These are phyloP conservation scores for Sanghuangporus weigelae DNA, from an alignment of 1,284 basidiomycete genomes.

Conservation along the genomic window DNA sequence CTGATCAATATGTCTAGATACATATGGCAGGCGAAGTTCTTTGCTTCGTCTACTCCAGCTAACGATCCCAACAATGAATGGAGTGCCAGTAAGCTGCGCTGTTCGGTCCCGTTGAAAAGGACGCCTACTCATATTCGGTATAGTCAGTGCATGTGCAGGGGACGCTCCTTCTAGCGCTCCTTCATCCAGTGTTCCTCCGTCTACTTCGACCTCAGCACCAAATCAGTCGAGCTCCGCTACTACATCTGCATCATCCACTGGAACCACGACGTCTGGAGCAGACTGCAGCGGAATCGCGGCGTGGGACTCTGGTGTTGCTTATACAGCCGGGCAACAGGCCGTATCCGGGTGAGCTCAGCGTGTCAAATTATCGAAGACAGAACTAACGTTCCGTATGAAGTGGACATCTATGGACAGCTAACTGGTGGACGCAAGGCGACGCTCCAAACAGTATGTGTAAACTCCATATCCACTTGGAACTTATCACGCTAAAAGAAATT, in stretches of 20 bases:
- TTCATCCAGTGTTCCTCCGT: constrained; percentile 24
- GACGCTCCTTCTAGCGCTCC: constrained; percentile 24
- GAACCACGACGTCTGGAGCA: constrained; percentile 28
- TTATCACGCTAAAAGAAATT: neutral
- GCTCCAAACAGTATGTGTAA: constrained; percentile 44
- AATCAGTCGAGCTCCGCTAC: constrained; percentile 8
- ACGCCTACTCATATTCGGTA: constrained; percentile 1
- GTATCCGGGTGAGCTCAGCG: constrained; percentile 40
- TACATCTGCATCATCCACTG: constrained; percentile 11
- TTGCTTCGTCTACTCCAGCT: constrained; percentile 43
- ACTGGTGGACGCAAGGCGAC: constrained; percentile 60
- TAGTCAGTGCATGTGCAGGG: constrained; percentile 54
- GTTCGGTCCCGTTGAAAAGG: neutral
- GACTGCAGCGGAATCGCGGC: constrained; percentile 45
- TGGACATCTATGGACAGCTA: constrained; percentile 55
- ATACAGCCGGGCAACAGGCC: constrained; percentile 45
- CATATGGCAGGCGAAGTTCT: constrained; percentile 68
- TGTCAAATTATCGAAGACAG: neutral
- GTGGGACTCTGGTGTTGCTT: constrained; percentile 45
- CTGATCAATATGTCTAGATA: constrained; percentile 35
- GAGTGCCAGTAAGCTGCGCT: constrained; percentile 50
- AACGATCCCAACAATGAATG: constrained; percentile 51
- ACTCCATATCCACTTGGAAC: neutral
- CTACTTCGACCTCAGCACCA: constrained; percentile 22
- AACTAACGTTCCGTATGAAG: constrained; percentile 27